A percentile compares a stretch with the other conserved stretches of the same genome.
Conservation (phyloP, 441 rosid species). For the Brassica hybrid region DNA sequence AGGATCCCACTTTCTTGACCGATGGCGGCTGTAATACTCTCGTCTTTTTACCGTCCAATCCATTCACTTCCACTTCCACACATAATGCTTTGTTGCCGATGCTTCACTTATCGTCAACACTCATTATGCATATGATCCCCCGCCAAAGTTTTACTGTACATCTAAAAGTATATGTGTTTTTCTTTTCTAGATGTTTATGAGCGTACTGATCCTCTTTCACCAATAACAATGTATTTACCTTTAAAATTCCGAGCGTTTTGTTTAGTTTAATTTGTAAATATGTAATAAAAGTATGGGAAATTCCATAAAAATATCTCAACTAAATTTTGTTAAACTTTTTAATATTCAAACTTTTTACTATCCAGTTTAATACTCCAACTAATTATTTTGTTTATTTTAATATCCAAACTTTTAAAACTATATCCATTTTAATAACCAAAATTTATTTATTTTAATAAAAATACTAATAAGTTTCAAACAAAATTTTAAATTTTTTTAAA, state of each 20-base stretch:
- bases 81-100: conserved; percentile 35
- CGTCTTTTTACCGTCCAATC: conserved; percentile 29
- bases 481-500: too few species aligned
- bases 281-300: background rate
- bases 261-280: background rate
- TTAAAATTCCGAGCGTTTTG: background rate
- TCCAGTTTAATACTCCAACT: too few species aligned
- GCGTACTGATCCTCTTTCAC: background rate
- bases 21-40: conserved; percentile 24
- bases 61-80: conserved; percentile 32
- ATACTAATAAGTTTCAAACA: too few species aligned
- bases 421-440: too few species aligned
- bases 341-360: too few species aligned
- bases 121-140: conserved; percentile 27
- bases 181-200: background rate
- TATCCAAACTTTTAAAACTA: too few species aligned
- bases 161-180: background rate
- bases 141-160: background rate
- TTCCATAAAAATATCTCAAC: too few species aligned
- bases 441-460: too few species aligned
- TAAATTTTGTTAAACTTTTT: too few species aligned
- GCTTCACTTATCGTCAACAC: conserved; percentile 12
- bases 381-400: too few species aligned
- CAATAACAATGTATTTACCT: background rate
- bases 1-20: conserved; percentile 29